Percentiles rank a stretch among this genome's conserved stretches.
These are phyloP conservation scores for Apiospora marii DNA, from an alignment of 2,329 filamentous ascomycete genomes.

Conservation along the genomic window DNA sequence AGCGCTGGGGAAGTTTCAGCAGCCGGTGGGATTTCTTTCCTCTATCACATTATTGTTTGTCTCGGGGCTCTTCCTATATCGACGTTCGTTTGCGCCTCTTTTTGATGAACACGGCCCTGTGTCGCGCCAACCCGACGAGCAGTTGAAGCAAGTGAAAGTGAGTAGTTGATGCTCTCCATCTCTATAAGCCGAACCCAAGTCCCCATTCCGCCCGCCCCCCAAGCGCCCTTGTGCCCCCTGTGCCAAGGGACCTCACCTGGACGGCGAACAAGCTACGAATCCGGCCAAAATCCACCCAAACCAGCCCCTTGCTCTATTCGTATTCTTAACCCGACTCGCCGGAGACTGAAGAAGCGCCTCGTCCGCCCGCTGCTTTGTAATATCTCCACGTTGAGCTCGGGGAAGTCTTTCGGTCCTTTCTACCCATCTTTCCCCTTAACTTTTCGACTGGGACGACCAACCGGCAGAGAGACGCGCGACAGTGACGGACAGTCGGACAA, in stretches of 20 bases:
- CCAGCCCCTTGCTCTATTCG: slow-evolving; percentile 18
- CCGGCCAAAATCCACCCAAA: slow-evolving; percentile 18
- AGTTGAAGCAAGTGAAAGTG: not conserved
- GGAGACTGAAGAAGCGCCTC: not conserved
- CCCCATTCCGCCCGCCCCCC: not conserved
- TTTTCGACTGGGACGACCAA: slow-evolving; percentile 1
- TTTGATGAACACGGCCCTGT: not conserved
- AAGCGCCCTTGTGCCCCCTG: not conserved
- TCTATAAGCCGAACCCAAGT: not conserved
- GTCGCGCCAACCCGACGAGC: not conserved
- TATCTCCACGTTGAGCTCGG: slow-evolving; percentile 4
- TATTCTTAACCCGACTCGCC: slow-evolving; percentile 2
- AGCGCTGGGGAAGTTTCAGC: slow-evolving; percentile 20
- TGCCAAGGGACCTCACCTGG: slow-evolving; percentile 8
- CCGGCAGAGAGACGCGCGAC: not conserved
- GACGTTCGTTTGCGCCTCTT: not conserved
- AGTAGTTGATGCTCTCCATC: not conserved
- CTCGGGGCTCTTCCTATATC: not conserved
- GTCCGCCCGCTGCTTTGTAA: slow-evolving; percentile 2
- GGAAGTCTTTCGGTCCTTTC: slow-evolving; percentile 6
- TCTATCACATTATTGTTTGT: slow-evolving; percentile 15
- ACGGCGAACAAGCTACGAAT: slow-evolving; percentile 18
- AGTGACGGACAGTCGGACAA: not conserved
- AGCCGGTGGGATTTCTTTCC: not conserved
- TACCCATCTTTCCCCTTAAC: not conserved